Evolutionary conservation across 2,329 filamentous ascomycete genomes (phyloP).

Genomic region (Aspergillus persii): DNA sequence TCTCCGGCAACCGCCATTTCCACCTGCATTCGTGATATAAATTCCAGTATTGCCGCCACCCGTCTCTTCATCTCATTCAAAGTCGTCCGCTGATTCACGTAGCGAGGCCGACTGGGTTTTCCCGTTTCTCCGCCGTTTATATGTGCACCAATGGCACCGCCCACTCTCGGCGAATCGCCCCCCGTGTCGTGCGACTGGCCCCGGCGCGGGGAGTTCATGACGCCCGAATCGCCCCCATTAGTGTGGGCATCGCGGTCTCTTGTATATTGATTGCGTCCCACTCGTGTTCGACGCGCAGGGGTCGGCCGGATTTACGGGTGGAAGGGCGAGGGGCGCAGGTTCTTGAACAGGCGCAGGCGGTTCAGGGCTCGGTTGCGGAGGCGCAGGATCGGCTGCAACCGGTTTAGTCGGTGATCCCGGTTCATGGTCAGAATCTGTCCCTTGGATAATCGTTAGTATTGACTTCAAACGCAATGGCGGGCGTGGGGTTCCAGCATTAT

Average conservation of each 20-base stretch:
- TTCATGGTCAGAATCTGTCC: conserved; percentile 70
- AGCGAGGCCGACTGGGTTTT: conserved; percentile 60
- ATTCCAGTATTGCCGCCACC: conserved; percentile 80
- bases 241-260: conserved; percentile 67
- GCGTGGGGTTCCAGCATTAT: not conserved
- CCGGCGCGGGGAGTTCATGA: conserved; percentile 40
- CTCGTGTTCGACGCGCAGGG: conserved; percentile 63
- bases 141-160: conserved; percentile 44
- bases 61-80: conserved; percentile 87
- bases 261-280: conserved; percentile 78
- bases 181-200: conserved; percentile 40
- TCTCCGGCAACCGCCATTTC: conserved; percentile 68
- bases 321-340: conserved; percentile 37
- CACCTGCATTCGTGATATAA: conserved; percentile 83
- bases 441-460: conserved; percentile 36
- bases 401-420: conserved; percentile 54
- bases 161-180: conserved; percentile 37
- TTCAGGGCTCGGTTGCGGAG: conserved; percentile 43
- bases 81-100: conserved; percentile 61
- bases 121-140: conserved; percentile 57
- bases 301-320: conserved; percentile 62
- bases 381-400: conserved; percentile 36
- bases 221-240: conserved; percentile 42
- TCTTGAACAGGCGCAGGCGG: conserved; percentile 40
- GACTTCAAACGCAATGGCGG: not conserved